These are phyloP conservation scores for Chrysosporium queenslandicum DNA, from an alignment of 2,329 filamentous ascomycete genomes.

Conservation along the genomic window DNA sequence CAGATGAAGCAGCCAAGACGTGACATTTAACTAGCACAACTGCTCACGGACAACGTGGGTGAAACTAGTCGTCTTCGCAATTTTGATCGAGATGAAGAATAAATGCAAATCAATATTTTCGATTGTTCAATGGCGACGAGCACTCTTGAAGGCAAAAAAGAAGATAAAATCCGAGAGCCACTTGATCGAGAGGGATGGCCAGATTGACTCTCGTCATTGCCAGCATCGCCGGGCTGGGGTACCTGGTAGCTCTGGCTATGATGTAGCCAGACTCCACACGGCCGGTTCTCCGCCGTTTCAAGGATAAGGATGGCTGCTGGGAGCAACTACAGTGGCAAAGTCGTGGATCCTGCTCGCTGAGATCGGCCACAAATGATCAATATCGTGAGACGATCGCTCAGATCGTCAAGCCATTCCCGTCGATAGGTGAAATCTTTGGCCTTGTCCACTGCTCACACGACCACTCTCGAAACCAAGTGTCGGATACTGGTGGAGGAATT, in stretches of 20 bases:
- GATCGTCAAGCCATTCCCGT: slow-evolving; percentile 1
- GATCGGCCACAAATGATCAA: neutral
- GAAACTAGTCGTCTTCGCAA: too few species aligned
- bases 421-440: neutral
- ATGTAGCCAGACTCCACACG: slow-evolving; percentile 1
- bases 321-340: neutral
- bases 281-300: neutral
- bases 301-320: neutral
- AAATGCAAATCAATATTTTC: neutral
- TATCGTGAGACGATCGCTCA: neutral
- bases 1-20: neutral
- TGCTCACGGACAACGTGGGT: too few species aligned
- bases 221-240: neutral
- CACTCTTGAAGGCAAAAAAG: neutral
- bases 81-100: too few species aligned
- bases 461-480: neutral
- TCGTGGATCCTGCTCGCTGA: neutral
- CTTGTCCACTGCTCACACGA: neutral
- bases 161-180: neutral
- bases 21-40: neutral
- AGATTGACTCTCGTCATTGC: neutral
- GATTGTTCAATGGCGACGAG: neutral
- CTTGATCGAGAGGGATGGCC: neutral
- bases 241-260: neutral
- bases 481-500: too few species aligned